phyloP scores from a whole-genome alignment of 345 rosid genomes.

The Murraya koenigii region DNA sequence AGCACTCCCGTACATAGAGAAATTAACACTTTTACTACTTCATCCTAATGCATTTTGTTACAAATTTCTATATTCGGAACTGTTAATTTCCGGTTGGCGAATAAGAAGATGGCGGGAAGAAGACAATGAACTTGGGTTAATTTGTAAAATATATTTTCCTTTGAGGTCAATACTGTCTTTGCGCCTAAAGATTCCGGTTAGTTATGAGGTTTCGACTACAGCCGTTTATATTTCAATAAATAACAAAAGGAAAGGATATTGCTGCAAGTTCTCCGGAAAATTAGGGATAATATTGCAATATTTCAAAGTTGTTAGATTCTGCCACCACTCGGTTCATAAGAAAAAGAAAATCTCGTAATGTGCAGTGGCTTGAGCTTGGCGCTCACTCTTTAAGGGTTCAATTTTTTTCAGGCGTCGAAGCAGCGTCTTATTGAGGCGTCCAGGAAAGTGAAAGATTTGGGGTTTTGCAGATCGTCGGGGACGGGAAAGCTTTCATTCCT shows the following conservation, averaged over 20 bases:
- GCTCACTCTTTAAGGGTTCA: neutral
- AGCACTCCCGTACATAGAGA: too few species aligned
- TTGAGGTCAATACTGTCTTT: neutral
- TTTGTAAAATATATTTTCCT: too few species aligned
- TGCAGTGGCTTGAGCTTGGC: conserved; percentile 6
- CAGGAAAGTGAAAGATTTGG: conserved; percentile 21
- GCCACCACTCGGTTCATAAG: neutral
- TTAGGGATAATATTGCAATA: neutral
- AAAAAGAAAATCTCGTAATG: neutral
- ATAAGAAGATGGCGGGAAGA: neutral
- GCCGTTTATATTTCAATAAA: neutral
- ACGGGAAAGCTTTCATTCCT: conserved; percentile 18
- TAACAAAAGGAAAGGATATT: neutral
- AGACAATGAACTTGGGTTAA: neutral
- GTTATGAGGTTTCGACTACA: neutral
- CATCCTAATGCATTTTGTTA: too few species aligned
- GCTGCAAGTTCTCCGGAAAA: too few species aligned
- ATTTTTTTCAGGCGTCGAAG: conserved; percentile 2
- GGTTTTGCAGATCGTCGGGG: conserved; percentile 31
- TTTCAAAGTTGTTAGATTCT: neutral
- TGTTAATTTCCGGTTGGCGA: too few species aligned
- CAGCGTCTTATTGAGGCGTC: conserved; percentile 9
- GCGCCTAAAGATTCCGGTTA: neutral
- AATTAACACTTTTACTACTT: too few species aligned
- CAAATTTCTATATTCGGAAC: too few species aligned